A percentile compares a stretch with the other conserved stretches of the same genome.
These are phyloP conservation scores for Diplocarpon mali DNA, from an alignment of 2,329 filamentous ascomycete genomes.

Conservation along the genomic window DNA sequence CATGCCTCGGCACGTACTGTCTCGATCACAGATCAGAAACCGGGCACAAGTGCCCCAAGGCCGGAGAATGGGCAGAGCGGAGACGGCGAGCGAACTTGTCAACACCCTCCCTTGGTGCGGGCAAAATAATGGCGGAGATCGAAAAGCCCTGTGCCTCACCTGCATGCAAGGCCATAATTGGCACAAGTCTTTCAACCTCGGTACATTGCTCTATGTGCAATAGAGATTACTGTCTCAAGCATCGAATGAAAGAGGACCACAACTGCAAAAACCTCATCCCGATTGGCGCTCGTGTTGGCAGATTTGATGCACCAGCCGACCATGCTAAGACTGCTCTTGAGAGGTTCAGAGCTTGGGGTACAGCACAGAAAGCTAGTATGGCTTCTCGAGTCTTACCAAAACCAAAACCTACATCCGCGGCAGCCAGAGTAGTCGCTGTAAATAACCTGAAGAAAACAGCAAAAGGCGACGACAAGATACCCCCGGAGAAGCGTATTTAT, in stretches of 20 bases:
- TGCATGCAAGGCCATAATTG: slow-evolving; percentile 58
- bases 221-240: slow-evolving; percentile 65
- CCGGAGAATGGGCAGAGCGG: slow-evolving; percentile 51
- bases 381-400: slow-evolving; percentile 43
- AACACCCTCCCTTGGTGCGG: slow-evolving; percentile 41
- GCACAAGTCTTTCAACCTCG: slow-evolving; percentile 54
- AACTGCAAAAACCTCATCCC: slow-evolving; percentile 68
- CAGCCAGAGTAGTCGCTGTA: slow-evolving; percentile 56
- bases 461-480: slow-evolving; percentile 78
- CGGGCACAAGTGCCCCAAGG: slow-evolving; percentile 56
- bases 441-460: slow-evolving; percentile 76
- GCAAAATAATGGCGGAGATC: slow-evolving; percentile 41
- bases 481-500: slow-evolving; percentile 78
- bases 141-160: slow-evolving; percentile 59
- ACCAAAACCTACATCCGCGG: slow-evolving; percentile 49
- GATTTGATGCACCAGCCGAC: slow-evolving; percentile 40
- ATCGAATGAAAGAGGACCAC: slow-evolving; percentile 70
- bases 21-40: slow-evolving; percentile 86
- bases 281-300: slow-evolving; percentile 38
- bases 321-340: slow-evolving; percentile 65
- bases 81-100: slow-evolving; percentile 43
- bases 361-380: slow-evolving; percentile 49
- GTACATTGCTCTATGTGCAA: slow-evolving; percentile 64
- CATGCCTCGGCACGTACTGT: slow-evolving; percentile 76
- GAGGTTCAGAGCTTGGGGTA: slow-evolving; percentile 69